Evolutionary conservation across 192 early-diverging fungal species (phyloP), one percentile per base, ranked within the genome.

Genomic region (Backusella sp.): DNA sequence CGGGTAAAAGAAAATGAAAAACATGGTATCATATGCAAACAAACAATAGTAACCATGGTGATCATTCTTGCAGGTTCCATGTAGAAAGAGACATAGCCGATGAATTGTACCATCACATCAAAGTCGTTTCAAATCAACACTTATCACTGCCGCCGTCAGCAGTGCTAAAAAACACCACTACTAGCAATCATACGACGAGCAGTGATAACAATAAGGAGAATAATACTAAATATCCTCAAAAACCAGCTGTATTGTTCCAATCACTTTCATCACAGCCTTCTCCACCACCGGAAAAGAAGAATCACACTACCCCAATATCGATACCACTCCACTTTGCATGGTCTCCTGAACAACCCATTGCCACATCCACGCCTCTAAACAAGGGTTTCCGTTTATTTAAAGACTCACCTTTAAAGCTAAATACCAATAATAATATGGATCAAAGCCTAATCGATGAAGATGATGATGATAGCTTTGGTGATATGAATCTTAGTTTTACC

Each of bases 341-440:
- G 70, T 71, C 70, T 15, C 70, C 70, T 17, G 70, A 71, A 46
- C 42, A 49, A 12, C 36, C 39, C 4, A 26, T 46, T 32, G 70
- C 42, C 19, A 71, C 70, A 0, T 71, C 70, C n/a, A 71, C 70
- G 14, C 70, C 70, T 15, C 26, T 62, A 28, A 12, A 28, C 21
- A 71, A 30, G 12, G 23, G 26, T 19, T n/a, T 49, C 4, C 1
- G 15, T 17, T 5, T 42, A 19, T 0, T 49, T 7, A 36, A 0
- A 49, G 28, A 32, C 12, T 49, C 70, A 4, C 23, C 44, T 6
- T 15, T 71, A 17, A 71, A 14, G 21, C 1, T 28, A 23, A 23
- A 21, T 0, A 8, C 23, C 1, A 14, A 14, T 1, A 59, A 28
- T 9, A 62, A 62, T 8, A 28, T 11, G 53, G 23, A 59, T 26